phyloP scores from a whole-genome alignment of 805 yeast species.

The Candida schatavii region DNA sequence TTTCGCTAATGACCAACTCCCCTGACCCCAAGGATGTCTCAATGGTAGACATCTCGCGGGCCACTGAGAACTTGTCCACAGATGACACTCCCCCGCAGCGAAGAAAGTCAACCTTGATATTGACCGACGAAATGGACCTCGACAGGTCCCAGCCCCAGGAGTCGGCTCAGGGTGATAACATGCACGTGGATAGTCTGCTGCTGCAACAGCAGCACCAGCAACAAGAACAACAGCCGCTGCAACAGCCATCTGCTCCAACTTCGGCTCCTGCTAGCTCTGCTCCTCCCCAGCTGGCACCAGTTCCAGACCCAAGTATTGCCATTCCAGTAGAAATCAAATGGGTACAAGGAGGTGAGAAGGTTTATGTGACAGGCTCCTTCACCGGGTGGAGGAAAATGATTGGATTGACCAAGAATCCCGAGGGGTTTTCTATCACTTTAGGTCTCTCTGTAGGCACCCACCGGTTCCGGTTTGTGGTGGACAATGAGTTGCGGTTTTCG shows the following conservation, averaged over 20 bases:
- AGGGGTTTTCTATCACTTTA: slow-evolving; percentile 64
- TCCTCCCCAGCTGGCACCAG: not conserved
- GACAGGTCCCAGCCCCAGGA: slow-evolving; percentile 42
- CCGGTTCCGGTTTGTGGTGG: slow-evolving; percentile 89
- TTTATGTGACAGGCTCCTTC: slow-evolving; percentile 94
- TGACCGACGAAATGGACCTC: slow-evolving; percentile 64
- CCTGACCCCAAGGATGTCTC: slow-evolving; percentile 32
- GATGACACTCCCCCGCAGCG: slow-evolving; percentile 23
- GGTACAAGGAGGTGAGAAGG: slow-evolving; percentile 96
- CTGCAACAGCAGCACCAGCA: slow-evolving; percentile 9
- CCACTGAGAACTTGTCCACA: not conserved
- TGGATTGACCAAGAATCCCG: slow-evolving; percentile 60
- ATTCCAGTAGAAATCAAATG: slow-evolving; percentile 73
- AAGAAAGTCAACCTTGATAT: slow-evolving; percentile 68
- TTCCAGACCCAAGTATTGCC: slow-evolving; percentile 29
- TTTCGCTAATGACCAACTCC: slow-evolving; percentile 4
- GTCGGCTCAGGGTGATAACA: slow-evolving; percentile 19
- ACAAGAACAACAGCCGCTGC: slow-evolving; percentile 5
- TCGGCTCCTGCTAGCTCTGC: slow-evolving; percentile 6
- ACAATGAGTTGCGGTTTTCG: slow-evolving; percentile 85
- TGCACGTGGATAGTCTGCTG: slow-evolving; percentile 18
- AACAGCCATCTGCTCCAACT: slow-evolving; percentile 8
- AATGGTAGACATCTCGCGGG: slow-evolving; percentile 41
- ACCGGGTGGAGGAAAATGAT: slow-evolving; percentile 99
- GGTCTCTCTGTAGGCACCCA: slow-evolving; percentile 90